Conservation (phyloP, 2,329 filamentous ascomycete species). For the Cucurbitaria berberidis region DNA sequence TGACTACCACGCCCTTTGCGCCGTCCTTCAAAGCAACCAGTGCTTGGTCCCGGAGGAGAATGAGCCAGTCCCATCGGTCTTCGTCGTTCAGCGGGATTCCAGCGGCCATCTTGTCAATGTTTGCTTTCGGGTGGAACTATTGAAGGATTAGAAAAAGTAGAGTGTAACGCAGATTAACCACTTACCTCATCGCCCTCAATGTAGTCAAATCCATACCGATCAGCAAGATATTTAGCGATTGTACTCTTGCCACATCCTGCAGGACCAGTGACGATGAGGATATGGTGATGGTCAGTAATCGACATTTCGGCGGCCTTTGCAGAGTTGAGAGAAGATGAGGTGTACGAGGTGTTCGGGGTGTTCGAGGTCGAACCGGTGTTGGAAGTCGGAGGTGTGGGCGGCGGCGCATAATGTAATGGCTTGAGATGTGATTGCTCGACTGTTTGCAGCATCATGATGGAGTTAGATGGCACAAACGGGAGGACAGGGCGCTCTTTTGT, state of each 20-base stretch:
- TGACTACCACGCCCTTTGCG: conserved; percentile 77
- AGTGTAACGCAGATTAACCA: not conserved
- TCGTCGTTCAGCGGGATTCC: conserved; percentile 86
- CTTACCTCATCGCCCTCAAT: conserved; percentile 60
- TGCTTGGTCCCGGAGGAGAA: conserved; percentile 55
- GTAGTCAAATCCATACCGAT: conserved; percentile 53
- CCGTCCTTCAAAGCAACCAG: conserved; percentile 45
- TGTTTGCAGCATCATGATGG: conserved; percentile 44
- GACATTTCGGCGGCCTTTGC: conserved; percentile 30
- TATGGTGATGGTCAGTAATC: conserved; percentile 53
- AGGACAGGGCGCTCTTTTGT: not conserved
- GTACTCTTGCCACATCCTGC: conserved; percentile 63
- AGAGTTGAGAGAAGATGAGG: conserved; percentile 22
- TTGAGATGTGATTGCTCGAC: conserved; percentile 36
- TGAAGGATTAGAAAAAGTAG: not conserved
- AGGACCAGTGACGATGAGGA: conserved; percentile 60
- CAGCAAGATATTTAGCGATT: conserved; percentile 55
- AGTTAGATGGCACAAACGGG: conserved; percentile 6
- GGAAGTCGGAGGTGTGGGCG: conserved; percentile 40
- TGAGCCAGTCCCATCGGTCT: conserved; percentile 97
- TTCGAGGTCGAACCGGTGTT: conserved; percentile 32
- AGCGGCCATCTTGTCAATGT: conserved; percentile 81
- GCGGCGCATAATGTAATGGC: conserved; percentile 38
- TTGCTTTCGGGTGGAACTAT: conserved; percentile 58
- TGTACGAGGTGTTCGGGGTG: no score